Evolutionary conservation across 306 rosid genomes (phyloP), one percentile per base, ranked within the genome.

Genomic region (Quercus variabilis): DNA sequence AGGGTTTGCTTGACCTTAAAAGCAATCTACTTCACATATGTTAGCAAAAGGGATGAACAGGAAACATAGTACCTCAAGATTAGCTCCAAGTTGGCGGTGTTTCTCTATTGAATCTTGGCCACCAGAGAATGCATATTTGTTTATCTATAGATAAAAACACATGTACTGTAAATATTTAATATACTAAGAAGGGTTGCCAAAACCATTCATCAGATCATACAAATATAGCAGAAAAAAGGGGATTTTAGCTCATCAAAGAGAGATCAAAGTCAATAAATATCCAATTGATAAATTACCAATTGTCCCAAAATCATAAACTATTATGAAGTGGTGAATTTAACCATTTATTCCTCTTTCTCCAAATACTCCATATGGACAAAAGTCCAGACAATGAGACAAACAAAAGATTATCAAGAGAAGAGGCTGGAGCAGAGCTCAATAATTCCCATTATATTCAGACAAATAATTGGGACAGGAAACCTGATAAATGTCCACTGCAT

Each of bases 21-120:
- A 67, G 52, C 11, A 33, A 67, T 67, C 14, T 31, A 23, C 46
- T 64, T 74, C 67, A 55, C 58, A 75, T n/a, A 82, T 19, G 55
- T 76, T 73, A 75, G 74, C 20, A 41, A 6, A 18, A 4, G 55
- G 28, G 52, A n/a, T 57, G 51, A 65, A 26, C 38, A 78, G 54
- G 68, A 73, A 55, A 59, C 25, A 14, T 46, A 20, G 71, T 84
- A 92, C 99, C 95, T 95, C 97, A 1, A 94, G 93, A 90, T 93
- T 89, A 75, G 97, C 97, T 55, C 99, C 99, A 54, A 80, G 86
- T 83, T 88, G 86, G 77, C 96, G 88, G 81, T 95, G 99, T 84
- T 92, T 89, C 84, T 91, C 98, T 26, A 90, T 49, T 17, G 98
- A 89, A 89, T 95, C 99, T 87, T 91, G 98, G 65, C 99, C 99